Evolutionary conservation across 305 asterid species (phyloP).

Genomic region (Lippia alba): DNA sequence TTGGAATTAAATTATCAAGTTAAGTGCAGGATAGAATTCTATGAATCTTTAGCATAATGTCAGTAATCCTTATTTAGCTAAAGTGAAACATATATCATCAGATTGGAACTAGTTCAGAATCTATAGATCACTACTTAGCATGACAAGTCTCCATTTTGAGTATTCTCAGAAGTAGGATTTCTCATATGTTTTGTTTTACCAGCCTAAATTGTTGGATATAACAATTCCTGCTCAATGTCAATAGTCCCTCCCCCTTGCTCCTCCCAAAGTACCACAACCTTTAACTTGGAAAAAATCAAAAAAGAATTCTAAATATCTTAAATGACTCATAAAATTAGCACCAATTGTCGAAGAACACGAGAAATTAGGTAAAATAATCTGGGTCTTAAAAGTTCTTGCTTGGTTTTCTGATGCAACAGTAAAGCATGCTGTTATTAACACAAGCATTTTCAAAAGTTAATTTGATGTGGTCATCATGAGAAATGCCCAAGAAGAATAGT

Average conservation of each 20-base stretch:
- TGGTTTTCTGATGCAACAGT: background rate
- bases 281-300: slow-evolving; percentile 15
- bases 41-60: background rate
- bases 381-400: slow-evolving; percentile 4
- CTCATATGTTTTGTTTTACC: background rate
- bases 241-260: background rate
- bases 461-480: slow-evolving; percentile 17
- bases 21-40: slow-evolving; percentile 18
- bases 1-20: slow-evolving; percentile 12
- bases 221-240: slow-evolving; percentile 3
- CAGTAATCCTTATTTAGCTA: slow-evolving; percentile 10
- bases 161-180: background rate
- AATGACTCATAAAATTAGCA: slow-evolving; percentile 2
- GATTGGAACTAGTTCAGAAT: slow-evolving; percentile 15
- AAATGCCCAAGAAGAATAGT: slow-evolving; percentile 23
- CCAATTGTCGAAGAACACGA: background rate
- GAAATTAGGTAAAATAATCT: too few relatives aligned
- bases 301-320: background rate
- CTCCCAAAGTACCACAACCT: background rate
- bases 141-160: background rate
- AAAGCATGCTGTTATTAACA: slow-evolving; percentile 4
- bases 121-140: slow-evolving; percentile 4
- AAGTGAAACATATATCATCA: slow-evolving; percentile 11
- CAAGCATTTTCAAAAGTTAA: background rate
- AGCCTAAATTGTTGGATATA: background rate